Evolutionary conservation across 129 eudicot species (phyloP).

Genomic region (Centaurea solstitialis): DNA sequence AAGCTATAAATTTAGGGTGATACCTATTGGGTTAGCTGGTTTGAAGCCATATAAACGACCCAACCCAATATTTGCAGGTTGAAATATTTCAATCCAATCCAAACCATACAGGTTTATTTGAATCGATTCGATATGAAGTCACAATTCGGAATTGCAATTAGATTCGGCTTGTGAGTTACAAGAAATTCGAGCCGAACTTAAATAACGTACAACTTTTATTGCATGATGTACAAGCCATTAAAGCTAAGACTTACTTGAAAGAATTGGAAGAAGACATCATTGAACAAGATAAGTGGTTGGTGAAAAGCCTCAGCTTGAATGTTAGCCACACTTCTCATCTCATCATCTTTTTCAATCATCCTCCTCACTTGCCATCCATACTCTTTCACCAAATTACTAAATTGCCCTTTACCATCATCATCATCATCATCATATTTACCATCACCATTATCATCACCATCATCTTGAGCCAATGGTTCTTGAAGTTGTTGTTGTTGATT

Average conservation of each 20-base stretch:
- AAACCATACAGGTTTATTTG: no score
- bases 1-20: not conserved
- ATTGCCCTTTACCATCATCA: slow-evolving; percentile 32
- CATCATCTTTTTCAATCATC: slow-evolving; percentile 69
- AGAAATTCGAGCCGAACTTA: not conserved
- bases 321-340: slow-evolving; percentile 76
- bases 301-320: slow-evolving; percentile 95
- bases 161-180: not conserved
- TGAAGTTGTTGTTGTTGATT: slow-evolving; percentile 26
- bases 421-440: slow-evolving; percentile 9
- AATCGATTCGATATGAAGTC: no score
- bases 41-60: no score
- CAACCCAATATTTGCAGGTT: no score
- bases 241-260: slow-evolving; percentile 45
- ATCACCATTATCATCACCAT: not conserved
- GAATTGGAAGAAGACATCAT: slow-evolving; percentile 75
- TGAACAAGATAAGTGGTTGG: slow-evolving; percentile 62
- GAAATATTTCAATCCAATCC: no score
- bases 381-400: slow-evolving; percentile 55
- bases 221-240: slow-evolving; percentile 8
- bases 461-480: slow-evolving; percentile 19
- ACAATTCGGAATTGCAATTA: not conserved
- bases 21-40: no score
- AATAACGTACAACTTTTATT: not conserved
- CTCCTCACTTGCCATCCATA: slow-evolving; percentile 90